Base-by-base conservation (phyloP, 768 basidiomycete species). In the Mrakia gelida region DNA sequence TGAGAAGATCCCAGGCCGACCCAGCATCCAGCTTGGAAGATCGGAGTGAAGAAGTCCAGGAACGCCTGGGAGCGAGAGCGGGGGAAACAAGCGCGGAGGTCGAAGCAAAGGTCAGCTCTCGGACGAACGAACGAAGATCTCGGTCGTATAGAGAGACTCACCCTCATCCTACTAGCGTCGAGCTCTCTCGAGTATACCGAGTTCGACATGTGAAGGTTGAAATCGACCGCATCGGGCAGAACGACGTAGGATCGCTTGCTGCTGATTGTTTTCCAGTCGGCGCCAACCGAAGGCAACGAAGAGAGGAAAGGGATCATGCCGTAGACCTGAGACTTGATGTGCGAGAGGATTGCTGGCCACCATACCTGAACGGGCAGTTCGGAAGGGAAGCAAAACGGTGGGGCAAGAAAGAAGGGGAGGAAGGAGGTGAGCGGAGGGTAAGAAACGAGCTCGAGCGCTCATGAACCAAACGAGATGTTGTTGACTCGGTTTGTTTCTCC, bases 1-100 rank as follows among this genome's bases (percentile, higher is more conserved):
- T 81, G 80, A 9, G 81, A 75, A 0, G 80, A 81, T 1, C 81
- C 83, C 18, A 84, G 73, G 18, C 81, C 83, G 54, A 82, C 79
- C 76, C 80, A 75, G 23, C 76, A 70, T 18, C 80, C 80, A 41
- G 82, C 80, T 0, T 81, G 81, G 73, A 82, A 83, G 32, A 75
- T 41, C 11, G 78, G 72, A 8, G 52, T 56, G 28, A 68, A 79
- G 45, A 67, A 70, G 49, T 77, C 70, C 18, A 65, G 38, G 70
- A n/a, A 72, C 8, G 28, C 45, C 13, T 32, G 56, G 2, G 49
- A 52, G 7, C 15, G 45, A 21, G 49, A 38, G 38, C 38, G 49
- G 49, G 15, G 49, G 18, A 52, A 52, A 52, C 1, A 13, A 52
- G 49, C 45, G 45, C 45, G 45, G 15, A 45, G 38, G 38, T 38